phyloP scores from a whole-genome alignment of 176 grass and related monocot species.

The Aegilops umbellulata region DNA sequence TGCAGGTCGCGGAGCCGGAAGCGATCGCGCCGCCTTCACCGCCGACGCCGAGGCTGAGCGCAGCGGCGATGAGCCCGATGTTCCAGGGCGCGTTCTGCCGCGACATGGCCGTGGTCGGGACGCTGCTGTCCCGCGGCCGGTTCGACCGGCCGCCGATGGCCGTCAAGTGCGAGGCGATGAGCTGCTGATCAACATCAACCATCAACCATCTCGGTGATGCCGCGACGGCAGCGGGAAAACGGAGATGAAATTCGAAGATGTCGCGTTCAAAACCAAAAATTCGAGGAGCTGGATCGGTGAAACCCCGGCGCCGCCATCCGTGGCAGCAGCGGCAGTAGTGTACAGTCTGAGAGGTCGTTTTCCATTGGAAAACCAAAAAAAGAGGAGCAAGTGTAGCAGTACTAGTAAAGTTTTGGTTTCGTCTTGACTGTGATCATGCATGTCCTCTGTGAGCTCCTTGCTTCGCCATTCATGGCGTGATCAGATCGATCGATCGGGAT shows the following conservation, averaged over 20 bases:
- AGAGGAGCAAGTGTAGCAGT: background rate
- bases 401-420: conserved; percentile 14
- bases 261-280: background rate
- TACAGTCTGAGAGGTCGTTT: background rate
- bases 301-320: too few species aligned
- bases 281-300: too few species aligned
- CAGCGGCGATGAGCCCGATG: conserved; percentile 22
- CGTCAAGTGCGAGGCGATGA: conserved; percentile 81
- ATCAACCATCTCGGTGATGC: too few species aligned
- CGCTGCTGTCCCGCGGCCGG: conserved; percentile 47
- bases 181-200: too few species aligned
- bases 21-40: background rate
- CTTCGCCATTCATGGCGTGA: background rate
- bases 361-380: background rate
- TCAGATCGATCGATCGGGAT: background rate
- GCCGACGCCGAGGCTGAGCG: background rate
- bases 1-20: background rate
- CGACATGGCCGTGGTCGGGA: conserved; percentile 76
- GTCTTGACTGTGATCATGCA: background rate
- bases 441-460: background rate
- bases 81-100: conserved; percentile 90
- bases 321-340: background rate
- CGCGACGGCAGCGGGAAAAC: too few species aligned
- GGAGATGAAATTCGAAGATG: background rate
- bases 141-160: conserved; percentile 52